These are phyloP conservation scores for Cutaneotrichosporon mucoides DNA, from an alignment of 1,284 basidiomycete species.

Conservation along the genomic window DNA sequence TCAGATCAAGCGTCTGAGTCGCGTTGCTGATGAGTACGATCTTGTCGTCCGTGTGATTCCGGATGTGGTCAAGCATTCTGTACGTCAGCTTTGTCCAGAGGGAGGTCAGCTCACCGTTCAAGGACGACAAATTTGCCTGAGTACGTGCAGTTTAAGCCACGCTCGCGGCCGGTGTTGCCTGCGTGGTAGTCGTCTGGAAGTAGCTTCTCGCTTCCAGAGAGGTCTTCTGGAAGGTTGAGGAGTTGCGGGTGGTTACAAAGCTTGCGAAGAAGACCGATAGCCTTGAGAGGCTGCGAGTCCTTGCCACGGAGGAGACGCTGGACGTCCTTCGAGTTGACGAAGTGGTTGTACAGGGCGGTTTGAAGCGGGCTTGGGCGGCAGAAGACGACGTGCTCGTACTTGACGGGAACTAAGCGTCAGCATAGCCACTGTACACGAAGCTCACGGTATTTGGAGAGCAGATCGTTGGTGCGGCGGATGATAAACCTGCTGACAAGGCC, in stretches of 20 bases:
- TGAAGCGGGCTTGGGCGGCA: constrained; percentile 87
- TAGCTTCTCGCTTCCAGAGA: constrained; percentile 76
- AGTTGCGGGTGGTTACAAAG: constrained; percentile 97
- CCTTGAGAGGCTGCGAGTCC: constrained; percentile 93
- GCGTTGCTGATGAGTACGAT: constrained; percentile 99
- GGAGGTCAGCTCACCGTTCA: constrained; percentile 61
- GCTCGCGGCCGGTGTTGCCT: constrained; percentile 50
- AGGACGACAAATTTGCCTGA: constrained; percentile 92
- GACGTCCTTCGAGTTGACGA: constrained; percentile 92
- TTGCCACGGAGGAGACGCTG: constrained; percentile 83
- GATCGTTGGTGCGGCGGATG: constrained; percentile 93
- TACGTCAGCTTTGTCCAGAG: constrained; percentile 1
- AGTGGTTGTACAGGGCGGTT: constrained; percentile 80
- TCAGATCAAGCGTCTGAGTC: constrained; percentile 92
- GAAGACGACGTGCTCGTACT: constrained; percentile 99
- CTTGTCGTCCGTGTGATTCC: constrained; percentile 82
- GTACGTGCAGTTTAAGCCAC: constrained; percentile 67
- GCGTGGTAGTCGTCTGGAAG: constrained; percentile 70
- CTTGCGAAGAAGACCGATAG: constrained; percentile 95
- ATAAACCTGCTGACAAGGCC: constrained; percentile 91
- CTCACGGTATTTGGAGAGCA: constrained; percentile 93
- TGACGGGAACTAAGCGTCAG: constrained; percentile 75
- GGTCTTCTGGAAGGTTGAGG: constrained; percentile 78
- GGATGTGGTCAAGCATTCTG: constrained; percentile 80
- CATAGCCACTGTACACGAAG: not conserved